Evolutionary conservation across 2,329 filamentous ascomycete genomes (phyloP).

Genomic region (Fusarium staphyleae): DNA sequence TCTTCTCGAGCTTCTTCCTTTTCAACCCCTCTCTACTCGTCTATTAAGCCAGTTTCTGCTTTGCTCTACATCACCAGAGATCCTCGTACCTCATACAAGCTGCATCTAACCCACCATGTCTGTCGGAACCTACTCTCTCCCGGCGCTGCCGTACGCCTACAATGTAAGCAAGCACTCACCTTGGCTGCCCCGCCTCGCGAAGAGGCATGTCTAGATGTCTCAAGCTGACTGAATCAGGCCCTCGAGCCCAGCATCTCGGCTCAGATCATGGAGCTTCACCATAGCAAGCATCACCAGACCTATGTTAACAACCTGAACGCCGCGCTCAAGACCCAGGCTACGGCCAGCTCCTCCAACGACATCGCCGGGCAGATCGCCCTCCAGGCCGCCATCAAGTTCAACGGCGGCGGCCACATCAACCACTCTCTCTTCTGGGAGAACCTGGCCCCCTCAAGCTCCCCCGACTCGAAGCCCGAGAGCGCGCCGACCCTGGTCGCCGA

Average conservation of each 20-base stretch:
- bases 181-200: neutral
- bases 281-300: slow-evolving; percentile 79
- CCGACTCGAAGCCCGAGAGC: slow-evolving; percentile 62
- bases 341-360: slow-evolving; percentile 63
- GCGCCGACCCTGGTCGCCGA: slow-evolving; percentile 67
- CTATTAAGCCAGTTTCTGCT: neutral
- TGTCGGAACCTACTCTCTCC: slow-evolving; percentile 62
- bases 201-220: neutral
- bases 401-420: slow-evolving; percentile 92
- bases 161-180: slow-evolving; percentile 59
- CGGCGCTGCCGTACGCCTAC: slow-evolving; percentile 72
- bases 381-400: slow-evolving; percentile 81
- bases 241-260: slow-evolving; percentile 76
- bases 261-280: slow-evolving; percentile 84
- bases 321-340: slow-evolving; percentile 65
- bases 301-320: slow-evolving; percentile 80
- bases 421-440: slow-evolving; percentile 94
- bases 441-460: slow-evolving; percentile 66
- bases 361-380: slow-evolving; percentile 70
- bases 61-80: neutral
- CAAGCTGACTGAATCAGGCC: slow-evolving; percentile 55
- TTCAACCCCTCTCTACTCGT: neutral
- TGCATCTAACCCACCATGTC: slow-evolving; percentile 44
- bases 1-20: slow-evolving; percentile 12
- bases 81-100: neutral